Evolutionary conservation across 139 green algal genomes (phyloP), one percentile per base, ranked within the genome.

Genomic region (Chlamydomonas schloesseri): DNA sequence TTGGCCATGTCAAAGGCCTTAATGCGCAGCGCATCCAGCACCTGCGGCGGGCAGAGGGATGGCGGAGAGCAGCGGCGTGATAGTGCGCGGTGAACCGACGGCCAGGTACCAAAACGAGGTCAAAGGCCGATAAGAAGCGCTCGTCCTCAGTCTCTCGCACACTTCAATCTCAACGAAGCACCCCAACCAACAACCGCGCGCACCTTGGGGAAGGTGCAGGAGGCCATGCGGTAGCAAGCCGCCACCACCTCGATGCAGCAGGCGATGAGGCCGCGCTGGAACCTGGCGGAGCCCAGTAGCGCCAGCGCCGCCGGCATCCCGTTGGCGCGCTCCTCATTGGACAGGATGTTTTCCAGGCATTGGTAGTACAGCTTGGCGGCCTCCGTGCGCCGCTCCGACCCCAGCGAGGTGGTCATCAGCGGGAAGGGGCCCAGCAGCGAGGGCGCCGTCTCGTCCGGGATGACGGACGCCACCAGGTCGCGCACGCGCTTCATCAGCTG

Each of bases 1-100:
- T 96, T 97, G 68, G 65, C 90, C n/a, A 97, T 57, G 87, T 98
- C 95, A 89, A 98, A 98, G 3, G 95, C 89, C 24, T 90, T 90
- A 23, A 97, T 86, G 28, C 79, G 53, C 31, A 97, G 88, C 34
- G 55, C 67, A 23, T 94, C 88, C 87, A 97, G 85, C 21, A 94
- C 78, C 76, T 67, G 60, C 2, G 55, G 17, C 55, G 55, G 55
- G 8, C 11, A 57, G 50, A 57, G 14, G 10, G 8, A 50, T 50
- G 6, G 42, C 6, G 42, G 6, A 50, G 42, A 50, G 42, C 42
- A 50, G n/a, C n/a, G n/a, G n/a, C n/a, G n/a, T 81, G 53, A 37
- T 31, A n/a, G 60, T 29, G 29, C 53, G 53, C 53, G 53, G 74
- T 77, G 53, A 60, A n/a, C n/a, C n/a, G n/a, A n/a, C n/a, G n/a